A percentile compares a stretch with the other conserved stretches of the same genome.
These are phyloP conservation scores for Trichoderma cornu-damae DNA, from an alignment of 2,329 filamentous ascomycete genomes.

Conservation along the genomic window DNA sequence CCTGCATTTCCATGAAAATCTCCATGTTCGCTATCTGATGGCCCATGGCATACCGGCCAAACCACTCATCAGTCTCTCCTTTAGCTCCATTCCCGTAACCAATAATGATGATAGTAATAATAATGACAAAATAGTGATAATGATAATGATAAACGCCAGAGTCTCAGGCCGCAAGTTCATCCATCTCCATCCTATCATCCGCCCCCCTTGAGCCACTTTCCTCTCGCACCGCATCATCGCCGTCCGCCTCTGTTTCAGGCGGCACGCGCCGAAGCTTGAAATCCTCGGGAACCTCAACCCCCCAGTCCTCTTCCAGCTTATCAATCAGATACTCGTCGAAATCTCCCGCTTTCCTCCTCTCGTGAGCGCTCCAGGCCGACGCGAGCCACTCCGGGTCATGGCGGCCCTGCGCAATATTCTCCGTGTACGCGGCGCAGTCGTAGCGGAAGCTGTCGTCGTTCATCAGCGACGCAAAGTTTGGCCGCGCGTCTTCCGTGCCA, in stretches of 20 bases:
- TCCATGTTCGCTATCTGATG: too few relatives aligned
- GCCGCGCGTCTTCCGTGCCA: conserved; percentile 35
- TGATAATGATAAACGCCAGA: too few relatives aligned
- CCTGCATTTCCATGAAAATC: background rate
- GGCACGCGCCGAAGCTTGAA: conserved; percentile 22
- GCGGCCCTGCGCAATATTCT: conserved; percentile 43
- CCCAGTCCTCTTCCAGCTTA: conserved; percentile 47
- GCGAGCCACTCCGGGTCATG: conserved; percentile 51
- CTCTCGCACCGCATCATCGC: background rate
- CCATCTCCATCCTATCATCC: conserved; percentile 3
- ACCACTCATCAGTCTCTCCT: background rate
- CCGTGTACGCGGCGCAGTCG: conserved; percentile 42
- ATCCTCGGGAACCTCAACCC: conserved; percentile 36
- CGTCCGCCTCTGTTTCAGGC: background rate
- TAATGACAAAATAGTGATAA: too few relatives aligned
- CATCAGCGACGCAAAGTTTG: conserved; percentile 39
- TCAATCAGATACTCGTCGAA: conserved; percentile 45
- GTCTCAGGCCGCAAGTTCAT: background rate
- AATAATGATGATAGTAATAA: too few relatives aligned
- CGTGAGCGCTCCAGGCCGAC: conserved; percentile 48
- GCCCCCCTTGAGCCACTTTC: background rate
- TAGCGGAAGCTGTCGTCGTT: conserved; percentile 46
- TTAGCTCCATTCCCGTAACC: too few relatives aligned
- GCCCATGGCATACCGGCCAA: too few relatives aligned
- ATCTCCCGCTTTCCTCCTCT: conserved; percentile 43